phyloP scores from a whole-genome alignment of 768 basidiomycete genomes.

The Suillus subluteus region DNA sequence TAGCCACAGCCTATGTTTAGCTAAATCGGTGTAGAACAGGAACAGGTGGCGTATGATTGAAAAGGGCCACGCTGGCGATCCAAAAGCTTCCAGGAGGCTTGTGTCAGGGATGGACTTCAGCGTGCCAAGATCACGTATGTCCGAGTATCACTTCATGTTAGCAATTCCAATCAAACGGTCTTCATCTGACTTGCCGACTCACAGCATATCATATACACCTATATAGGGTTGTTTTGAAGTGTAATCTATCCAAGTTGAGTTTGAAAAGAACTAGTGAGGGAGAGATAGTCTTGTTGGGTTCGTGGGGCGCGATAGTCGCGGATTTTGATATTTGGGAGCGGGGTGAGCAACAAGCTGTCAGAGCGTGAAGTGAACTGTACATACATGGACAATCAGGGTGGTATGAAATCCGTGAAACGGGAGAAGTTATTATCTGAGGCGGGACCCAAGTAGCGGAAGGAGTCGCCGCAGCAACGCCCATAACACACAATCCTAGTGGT shows the following conservation, averaged over 20 bases:
- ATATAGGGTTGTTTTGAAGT: neutral
- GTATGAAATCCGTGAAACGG: slow-evolving; percentile 3
- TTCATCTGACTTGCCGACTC: neutral
- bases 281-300: neutral
- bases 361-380: neutral
- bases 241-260: slow-evolving; percentile 7
- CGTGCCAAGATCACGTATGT: slow-evolving; percentile 1
- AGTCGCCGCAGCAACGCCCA: neutral
- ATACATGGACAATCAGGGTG: neutral
- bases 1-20: neutral
- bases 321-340: neutral
- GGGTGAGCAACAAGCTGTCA: slow-evolving; percentile 1
- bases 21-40: neutral
- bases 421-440: neutral
- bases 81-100: neutral
- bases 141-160: neutral
- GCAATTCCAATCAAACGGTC: neutral
- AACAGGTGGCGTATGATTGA: neutral
- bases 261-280: neutral
- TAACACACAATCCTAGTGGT: neutral
- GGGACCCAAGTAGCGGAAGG: neutral
- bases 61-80: neutral
- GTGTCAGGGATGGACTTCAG: too few relatives aligned
- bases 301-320: slow-evolving; percentile 1
- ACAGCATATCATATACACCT: neutral